Evolutionary conservation across 2,329 filamentous ascomycete species (phyloP), one percentile per base, ranked within the genome.

Genomic region (Chaetomium globosum): DNA sequence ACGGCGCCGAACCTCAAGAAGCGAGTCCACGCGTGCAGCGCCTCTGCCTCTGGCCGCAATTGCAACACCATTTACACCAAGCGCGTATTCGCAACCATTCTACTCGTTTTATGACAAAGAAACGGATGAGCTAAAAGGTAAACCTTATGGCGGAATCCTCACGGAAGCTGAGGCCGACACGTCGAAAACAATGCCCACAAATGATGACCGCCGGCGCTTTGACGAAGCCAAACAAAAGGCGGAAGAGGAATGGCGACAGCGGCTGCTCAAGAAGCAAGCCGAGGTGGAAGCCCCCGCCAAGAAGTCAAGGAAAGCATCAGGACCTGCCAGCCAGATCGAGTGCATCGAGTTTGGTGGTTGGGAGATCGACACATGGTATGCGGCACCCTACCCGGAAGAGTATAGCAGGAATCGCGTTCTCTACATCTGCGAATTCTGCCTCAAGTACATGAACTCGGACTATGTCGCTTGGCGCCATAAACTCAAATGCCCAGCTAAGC

Each of bases 371-470:
- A 99, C 95, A 3, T 98, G 95, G 93, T 97, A 99, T 78, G 94
- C 95, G 33, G 95, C 95, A 48, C 96, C 95, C 13, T 99, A 99
- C 75, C 95, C 95, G 0, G 95, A 97, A 75, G 95, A 99, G 78
- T 99, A 99, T 81, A 98, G 93, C 76, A 88, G 94, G 69, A 98
- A 99, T 75, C 89, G 92, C 33, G 91, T 97, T 46, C 85, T 99
- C n/a, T 98, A 97, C 78, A 98, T 99, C 69, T 99, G 95, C 82
- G 96, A 99, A 77, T 99, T 98, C 77, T 99, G 95, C 76, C 83
- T 99, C 66, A 99, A 98, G 79, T 99, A 99, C 80, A 97, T 99
- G 93, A 97, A 96, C 77, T 98, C 95, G 21, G 94, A 97, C 76
- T 98, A 96, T 73, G 95, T 99, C 31, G 94, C 95, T 16, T 98